A percentile compares a stretch with the other conserved stretches of the same genome.
These are phyloP conservation scores for Yamadazyma phyllophila DNA, from an alignment of 805 yeast genomes.

Conservation along the genomic window DNA sequence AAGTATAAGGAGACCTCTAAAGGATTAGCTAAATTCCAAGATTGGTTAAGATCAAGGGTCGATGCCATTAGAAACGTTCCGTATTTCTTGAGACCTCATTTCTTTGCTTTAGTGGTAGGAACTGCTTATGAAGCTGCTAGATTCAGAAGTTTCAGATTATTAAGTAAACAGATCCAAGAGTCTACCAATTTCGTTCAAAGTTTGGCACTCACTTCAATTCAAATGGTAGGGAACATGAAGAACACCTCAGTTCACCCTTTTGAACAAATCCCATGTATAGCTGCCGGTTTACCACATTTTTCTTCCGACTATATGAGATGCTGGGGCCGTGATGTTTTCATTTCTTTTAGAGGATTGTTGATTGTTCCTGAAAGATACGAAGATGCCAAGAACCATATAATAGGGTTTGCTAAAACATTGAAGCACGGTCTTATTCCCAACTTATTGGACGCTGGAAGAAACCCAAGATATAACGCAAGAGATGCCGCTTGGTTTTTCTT, in stretches of 20 bases:
- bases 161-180: slow-evolving; percentile 52
- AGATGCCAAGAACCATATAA: slow-evolving; percentile 76
- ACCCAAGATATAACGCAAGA: slow-evolving; percentile 93
- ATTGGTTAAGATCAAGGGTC: slow-evolving; percentile 69
- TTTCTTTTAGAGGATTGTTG: slow-evolving; percentile 78
- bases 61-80: slow-evolving; percentile 67
- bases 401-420: slow-evolving; percentile 84
- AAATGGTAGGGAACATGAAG: slow-evolving; percentile 75
- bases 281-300: slow-evolving; percentile 97
- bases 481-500: slow-evolving; percentile 96
- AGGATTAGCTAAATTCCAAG: slow-evolving; percentile 53
- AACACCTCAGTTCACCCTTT: slow-evolving; percentile 74
- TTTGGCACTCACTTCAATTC: slow-evolving; percentile 77
- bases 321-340: slow-evolving; percentile 97
- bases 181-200: slow-evolving; percentile 76
- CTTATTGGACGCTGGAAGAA: slow-evolving; percentile 85
- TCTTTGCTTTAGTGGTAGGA: slow-evolving; percentile 80
- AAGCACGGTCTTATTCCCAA: slow-evolving; percentile 96
- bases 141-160: slow-evolving; percentile 56
- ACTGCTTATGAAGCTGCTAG: slow-evolving; percentile 82
- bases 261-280: slow-evolving; percentile 66
- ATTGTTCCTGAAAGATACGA: slow-evolving; percentile 75
- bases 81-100: slow-evolving; percentile 78
- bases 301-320: slow-evolving; percentile 90
- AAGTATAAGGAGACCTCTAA: slow-evolving; percentile 48